Evolutionary conservation across 331 rosid species (phyloP), one percentile per base, ranked within the genome.

Genomic region (Malus hybrid): DNA sequence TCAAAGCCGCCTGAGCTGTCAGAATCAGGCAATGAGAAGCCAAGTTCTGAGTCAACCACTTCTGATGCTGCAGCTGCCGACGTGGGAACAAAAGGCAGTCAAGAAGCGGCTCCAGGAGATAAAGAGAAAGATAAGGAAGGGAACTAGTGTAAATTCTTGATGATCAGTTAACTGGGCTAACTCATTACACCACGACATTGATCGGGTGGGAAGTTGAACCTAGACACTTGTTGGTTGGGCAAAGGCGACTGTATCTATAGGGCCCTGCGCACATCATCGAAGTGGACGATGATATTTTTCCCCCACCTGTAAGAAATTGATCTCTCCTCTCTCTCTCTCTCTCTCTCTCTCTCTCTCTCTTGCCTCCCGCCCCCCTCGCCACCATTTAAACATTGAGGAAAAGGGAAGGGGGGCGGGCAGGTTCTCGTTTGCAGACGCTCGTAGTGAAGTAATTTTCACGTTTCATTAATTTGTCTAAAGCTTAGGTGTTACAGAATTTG

Each of bases 191-290:
- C 71, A 86, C 91, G 73, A 68, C 79, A 82, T 86, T 83, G 82
- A 89, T 83, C 79, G 73, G 91, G 95, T 87, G 93, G 97, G 91
- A 82, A 73, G 91, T 78, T 84, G 81, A 74, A 80, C 73, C 77
- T 80, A 76, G 84, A 80, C 72, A 44, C 32, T 46, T 11, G 50
- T 44, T 32, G 80, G 84, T 59, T 80, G 82, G 67, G 89, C 83
- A 44, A 73, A 24, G 84, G 85, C 86, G 64, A 75, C 85, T 74
- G 83, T 79, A 74, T 39, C 76, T 79, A 63, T 85, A 79, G 82
- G 71, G 84, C 86, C 85, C 76, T 61, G 61, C 65, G 89, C 81
- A 71, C 79, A 80, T 71, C 84, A 62, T 73, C 66, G 13, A 62
- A 67, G 86, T 74, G 88, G 88, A 79, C 76, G 80, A 80, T 77